These are phyloP conservation scores for Berkeleyomyces basicola DNA, from an alignment of 2,329 filamentous ascomycete species.

Conservation along the genomic window DNA sequence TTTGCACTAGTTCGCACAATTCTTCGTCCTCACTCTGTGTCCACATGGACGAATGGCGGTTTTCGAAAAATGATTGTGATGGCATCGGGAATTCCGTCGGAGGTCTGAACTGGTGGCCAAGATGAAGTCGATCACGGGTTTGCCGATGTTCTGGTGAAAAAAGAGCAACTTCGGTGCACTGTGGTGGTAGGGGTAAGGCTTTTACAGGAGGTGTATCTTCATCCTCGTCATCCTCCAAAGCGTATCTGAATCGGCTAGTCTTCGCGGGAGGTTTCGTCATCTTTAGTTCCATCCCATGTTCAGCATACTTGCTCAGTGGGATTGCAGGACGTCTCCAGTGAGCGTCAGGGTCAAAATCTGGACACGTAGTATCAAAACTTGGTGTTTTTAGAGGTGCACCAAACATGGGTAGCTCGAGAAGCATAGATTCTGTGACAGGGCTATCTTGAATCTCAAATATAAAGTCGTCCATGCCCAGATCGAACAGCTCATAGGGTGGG, in stretches of 20 bases:
- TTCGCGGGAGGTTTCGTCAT: constrained; percentile 51
- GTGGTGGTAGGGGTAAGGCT: constrained; percentile 40
- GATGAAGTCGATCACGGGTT: constrained; percentile 77
- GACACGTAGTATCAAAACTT: constrained; percentile 37
- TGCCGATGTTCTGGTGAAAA: constrained; percentile 82
- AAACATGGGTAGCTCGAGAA: constrained; percentile 71
- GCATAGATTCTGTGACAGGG: constrained; percentile 55
- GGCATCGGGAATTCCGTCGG: constrained; percentile 89
- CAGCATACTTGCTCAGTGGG: constrained; percentile 73
- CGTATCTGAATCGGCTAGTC: constrained; percentile 68
- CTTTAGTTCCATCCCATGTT: constrained; percentile 59
- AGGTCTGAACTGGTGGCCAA: constrained; percentile 81
- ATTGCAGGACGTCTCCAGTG: constrained; percentile 62
- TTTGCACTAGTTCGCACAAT: constrained; percentile 65
- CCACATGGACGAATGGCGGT: constrained; percentile 78
- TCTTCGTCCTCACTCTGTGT: constrained; percentile 80
- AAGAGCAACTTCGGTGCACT: constrained; percentile 62
- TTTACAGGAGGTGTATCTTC: constrained; percentile 23
- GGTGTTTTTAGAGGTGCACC: constrained; percentile 44
- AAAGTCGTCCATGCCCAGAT: constrained; percentile 64
- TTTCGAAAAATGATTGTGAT: constrained; percentile 76
- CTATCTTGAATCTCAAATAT: constrained; percentile 64
- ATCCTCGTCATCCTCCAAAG: constrained; percentile 51
- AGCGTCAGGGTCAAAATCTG: constrained; percentile 49
- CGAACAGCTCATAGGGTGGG: constrained; percentile 66